Conservation (phyloP, 2,329 filamentous ascomycete species). For the Nigrospora oryzae region DNA sequence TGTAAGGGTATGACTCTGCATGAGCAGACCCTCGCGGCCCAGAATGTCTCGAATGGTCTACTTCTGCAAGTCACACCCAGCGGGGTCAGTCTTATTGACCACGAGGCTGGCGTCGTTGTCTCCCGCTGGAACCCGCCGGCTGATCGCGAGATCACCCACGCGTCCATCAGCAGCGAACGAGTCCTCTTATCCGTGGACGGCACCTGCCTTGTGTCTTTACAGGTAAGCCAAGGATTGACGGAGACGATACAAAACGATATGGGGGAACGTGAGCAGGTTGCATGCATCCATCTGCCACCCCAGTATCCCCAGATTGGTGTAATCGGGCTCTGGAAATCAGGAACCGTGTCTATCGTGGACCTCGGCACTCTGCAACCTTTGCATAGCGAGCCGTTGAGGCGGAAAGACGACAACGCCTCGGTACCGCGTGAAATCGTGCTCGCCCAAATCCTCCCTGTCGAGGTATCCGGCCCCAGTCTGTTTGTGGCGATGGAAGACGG, state of each 20-base stretch:
- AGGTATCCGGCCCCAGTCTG: conserved; percentile 56
- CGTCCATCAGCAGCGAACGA: conserved; percentile 62
- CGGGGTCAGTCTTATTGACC: conserved; percentile 53
- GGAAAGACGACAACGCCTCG: conserved; percentile 58
- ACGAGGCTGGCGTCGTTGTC: conserved; percentile 43
- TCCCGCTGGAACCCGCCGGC: conserved; percentile 48
- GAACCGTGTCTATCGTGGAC: conserved; percentile 66
- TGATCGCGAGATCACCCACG: conserved; percentile 61
- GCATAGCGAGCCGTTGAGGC: conserved; percentile 53
- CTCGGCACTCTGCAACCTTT: conserved; percentile 58
- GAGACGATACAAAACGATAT: conserved; percentile 53
- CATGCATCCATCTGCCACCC: conserved; percentile 70
- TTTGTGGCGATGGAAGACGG: conserved; percentile 91
- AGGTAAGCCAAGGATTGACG: conserved; percentile 49
- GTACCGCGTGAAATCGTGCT: conserved; percentile 78
- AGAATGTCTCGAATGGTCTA: conserved; percentile 53
- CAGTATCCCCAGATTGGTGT: conserved; percentile 60
- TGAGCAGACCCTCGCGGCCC: conserved; percentile 62
- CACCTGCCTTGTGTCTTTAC: conserved; percentile 60
- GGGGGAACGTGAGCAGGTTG: conserved; percentile 64
- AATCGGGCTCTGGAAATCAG: conserved; percentile 82
- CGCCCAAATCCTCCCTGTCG: conserved; percentile 63
- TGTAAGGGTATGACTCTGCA: conserved; percentile 65
- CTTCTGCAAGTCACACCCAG: conserved; percentile 70
- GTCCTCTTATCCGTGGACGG: conserved; percentile 71